These are phyloP conservation scores for Smallanthus sonchifolius DNA, from an alignment of 129 eudicot species.

Conservation along the genomic window DNA sequence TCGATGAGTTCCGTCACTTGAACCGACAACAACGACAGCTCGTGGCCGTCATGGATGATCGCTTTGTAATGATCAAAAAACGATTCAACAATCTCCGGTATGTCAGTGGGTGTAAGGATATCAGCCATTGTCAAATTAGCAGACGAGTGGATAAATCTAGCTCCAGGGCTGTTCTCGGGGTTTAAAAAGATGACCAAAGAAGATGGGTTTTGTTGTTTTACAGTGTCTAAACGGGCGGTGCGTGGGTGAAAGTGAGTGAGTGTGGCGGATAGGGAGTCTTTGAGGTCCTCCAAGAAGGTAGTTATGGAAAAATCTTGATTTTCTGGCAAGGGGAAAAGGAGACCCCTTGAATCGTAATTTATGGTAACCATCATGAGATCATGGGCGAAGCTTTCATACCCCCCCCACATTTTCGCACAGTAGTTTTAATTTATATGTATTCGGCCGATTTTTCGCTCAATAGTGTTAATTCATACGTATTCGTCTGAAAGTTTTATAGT, in stretches of 20 bases:
- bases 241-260: conserved; percentile 45
- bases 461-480: too few relatives aligned
- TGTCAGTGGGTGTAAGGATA: conserved; percentile 8
- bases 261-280: conserved; percentile 39
- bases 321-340: conserved; percentile 24
- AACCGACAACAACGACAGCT: conserved; percentile 7
- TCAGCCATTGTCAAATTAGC: conserved; percentile 3
- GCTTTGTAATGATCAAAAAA: conserved; percentile 20
- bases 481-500: too few relatives aligned
- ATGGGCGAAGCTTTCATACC: too few relatives aligned
- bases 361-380: neutral
- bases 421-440: too few relatives aligned
- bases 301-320: conserved; percentile 14
- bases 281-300: conserved; percentile 34
- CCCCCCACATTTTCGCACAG: too few relatives aligned
- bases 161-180: conserved; percentile 14
- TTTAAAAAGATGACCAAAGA: conserved; percentile 2
- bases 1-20: conserved; percentile 15
- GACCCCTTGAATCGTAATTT: conserved; percentile 50
- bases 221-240: conserved; percentile 47
- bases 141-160: conserved; percentile 13
- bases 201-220: conserved; percentile 31
- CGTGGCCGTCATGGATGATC: conserved; percentile 12
- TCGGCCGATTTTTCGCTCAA: too few relatives aligned
- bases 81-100: conserved; percentile 1